phyloP scores from a whole-genome alignment of 1,284 basidiomycete genomes.

The Boletellus deceptivus region DNA sequence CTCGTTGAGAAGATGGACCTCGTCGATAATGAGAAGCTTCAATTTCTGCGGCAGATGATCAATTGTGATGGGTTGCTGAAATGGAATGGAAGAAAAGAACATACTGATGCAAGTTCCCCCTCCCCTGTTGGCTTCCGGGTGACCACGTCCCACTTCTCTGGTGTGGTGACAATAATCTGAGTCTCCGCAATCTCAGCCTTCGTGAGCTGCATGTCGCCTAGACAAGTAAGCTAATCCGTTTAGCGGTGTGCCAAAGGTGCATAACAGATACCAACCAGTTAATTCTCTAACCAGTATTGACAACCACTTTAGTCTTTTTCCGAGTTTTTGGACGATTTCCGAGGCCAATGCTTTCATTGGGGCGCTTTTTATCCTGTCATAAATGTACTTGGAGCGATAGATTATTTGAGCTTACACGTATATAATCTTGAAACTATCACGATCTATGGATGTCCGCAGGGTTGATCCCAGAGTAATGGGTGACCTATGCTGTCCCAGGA shows the following conservation, averaged over 20 bases:
- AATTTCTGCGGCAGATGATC: conserved; percentile 60
- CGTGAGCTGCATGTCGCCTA: conserved; percentile 98
- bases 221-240: background rate
- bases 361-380: conserved; percentile 50
- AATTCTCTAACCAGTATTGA: conserved; percentile 87
- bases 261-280: conserved; percentile 55
- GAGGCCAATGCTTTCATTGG: conserved; percentile 99
- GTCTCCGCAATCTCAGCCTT: conserved; percentile 93
- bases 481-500: conserved; percentile 72
- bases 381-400: background rate
- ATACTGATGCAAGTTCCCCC: conserved; percentile 88
- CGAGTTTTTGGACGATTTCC: conserved; percentile 93
- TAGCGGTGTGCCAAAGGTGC: background rate
- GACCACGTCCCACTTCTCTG: conserved; percentile 99
- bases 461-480: conserved; percentile 33
- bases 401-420: conserved; percentile 74
- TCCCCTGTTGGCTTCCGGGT: conserved; percentile 97
- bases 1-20: conserved; percentile 97
- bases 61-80: background rate
- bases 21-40: conserved; percentile 96
- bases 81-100: conserved; percentile 23
- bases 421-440: conserved; percentile 90
- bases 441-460: conserved; percentile 57
- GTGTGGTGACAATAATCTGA: conserved; percentile 98
- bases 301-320: conserved; percentile 90